Percentiles rank a stretch among this genome's conserved stretches.
Evolutionary conservation across 1,139 yeast genomes (phyloP).

Genomic region (Barnettozyma hawaiiensis): DNA sequence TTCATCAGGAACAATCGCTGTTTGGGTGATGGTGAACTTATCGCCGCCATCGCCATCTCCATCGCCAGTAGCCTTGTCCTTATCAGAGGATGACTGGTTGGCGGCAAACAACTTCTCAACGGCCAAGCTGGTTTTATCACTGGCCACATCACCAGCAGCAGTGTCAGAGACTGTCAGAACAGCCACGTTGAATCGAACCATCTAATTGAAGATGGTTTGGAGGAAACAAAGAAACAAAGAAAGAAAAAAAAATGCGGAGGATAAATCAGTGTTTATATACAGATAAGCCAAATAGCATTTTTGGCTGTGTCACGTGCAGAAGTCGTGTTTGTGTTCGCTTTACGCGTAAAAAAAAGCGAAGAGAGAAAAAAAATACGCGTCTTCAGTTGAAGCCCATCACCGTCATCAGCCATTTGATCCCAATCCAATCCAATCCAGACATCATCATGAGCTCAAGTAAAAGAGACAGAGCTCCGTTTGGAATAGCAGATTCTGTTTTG

Average conservation of each 20-base stretch:
- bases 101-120: constrained; percentile 2
- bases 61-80: no score
- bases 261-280: no score
- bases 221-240: no score
- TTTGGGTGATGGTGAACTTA: constrained; percentile 1
- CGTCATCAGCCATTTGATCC: no score
- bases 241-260: no score
- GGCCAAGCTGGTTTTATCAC: constrained; percentile 24
- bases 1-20: constrained; percentile 30
- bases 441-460: neutral
- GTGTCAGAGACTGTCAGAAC: constrained; percentile 37
- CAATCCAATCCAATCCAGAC: no score
- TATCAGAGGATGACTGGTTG: no score
- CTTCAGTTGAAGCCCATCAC: neutral
- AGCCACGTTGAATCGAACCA: constrained; percentile 24
- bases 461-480: neutral
- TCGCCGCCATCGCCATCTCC: no score
- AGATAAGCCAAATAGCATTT: no score
- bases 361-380: neutral
- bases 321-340: no score
- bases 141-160: constrained; percentile 26
- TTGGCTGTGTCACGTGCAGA: no score
- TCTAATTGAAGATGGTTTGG: neutral
- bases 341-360: no score
- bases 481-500: neutral